Percentiles rank a stretch among this genome's conserved stretches.
Evolutionary conservation across 139 green algal species (phyloP).

Genomic region (Coelastrella sp.): DNA sequence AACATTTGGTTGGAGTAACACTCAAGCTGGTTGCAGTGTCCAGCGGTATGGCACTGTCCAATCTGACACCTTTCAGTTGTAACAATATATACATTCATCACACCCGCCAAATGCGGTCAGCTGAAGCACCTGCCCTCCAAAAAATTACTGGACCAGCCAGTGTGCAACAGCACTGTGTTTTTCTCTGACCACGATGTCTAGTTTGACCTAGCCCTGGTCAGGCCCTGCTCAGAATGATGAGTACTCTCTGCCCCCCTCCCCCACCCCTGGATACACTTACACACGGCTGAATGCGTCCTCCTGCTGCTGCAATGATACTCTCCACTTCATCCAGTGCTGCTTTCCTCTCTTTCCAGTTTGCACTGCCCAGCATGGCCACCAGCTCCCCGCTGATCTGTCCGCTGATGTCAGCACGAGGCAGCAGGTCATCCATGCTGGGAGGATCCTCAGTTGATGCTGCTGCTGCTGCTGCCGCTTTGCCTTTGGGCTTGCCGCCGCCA

Average conservation of each 20-base stretch:
- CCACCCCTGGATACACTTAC: not conserved
- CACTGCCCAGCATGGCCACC: conserved; percentile 61
- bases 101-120: no score
- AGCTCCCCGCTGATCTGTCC: conserved; percentile 70
- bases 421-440: conserved; percentile 69
- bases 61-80: no score
- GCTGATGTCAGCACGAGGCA: conserved; percentile 85
- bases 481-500: not conserved
- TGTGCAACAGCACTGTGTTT: no score
- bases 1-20: no score
- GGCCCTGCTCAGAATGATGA: not conserved
- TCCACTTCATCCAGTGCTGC: conserved; percentile 87
- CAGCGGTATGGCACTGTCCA: no score
- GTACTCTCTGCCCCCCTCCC: not conserved
- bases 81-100: no score
- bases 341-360: conserved; percentile 97
- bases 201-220: not conserved
- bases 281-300: conserved; percentile 67
- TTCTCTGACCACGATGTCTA: no score
- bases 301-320: conserved; percentile 67
- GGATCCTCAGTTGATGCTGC: conserved; percentile 56
- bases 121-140: no score
- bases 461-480: conserved; percentile 6
- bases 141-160: no score
- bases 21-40: no score